Evolutionary conservation across 257 asterid species (phyloP).

Genomic region (Paraleonurus japonicus): DNA sequence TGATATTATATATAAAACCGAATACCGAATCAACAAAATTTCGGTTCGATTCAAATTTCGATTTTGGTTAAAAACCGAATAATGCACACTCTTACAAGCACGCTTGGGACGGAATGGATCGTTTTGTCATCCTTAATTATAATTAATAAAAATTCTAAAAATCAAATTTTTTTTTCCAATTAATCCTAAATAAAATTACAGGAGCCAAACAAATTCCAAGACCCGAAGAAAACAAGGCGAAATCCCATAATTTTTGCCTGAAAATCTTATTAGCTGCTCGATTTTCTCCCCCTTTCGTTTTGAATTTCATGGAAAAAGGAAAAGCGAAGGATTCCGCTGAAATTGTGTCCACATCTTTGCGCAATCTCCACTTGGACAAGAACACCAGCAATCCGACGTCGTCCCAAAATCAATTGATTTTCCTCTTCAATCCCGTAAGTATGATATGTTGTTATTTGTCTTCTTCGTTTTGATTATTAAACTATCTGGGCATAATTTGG

Average conservation of each 20-base stretch:
- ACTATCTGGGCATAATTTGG: background rate
- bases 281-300: background rate
- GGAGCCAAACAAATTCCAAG: background rate
- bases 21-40: too few relatives aligned
- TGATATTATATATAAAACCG: too few relatives aligned
- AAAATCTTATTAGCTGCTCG: background rate
- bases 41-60: too few relatives aligned
- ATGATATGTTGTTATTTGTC: background rate
- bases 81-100: too few relatives aligned
- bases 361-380: conserved; percentile 39
- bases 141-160: too few relatives aligned
- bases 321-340: conserved; percentile 31
- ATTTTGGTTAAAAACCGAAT: too few relatives aligned
- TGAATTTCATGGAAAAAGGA: conserved; percentile 58
- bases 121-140: too few relatives aligned
- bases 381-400: conserved; percentile 26
- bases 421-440: conserved; percentile 46
- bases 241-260: background rate
- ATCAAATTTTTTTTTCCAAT: too few relatives aligned
- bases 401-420: conserved; percentile 7
- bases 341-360: conserved; percentile 30
- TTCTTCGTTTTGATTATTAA: background rate
- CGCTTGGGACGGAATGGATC: too few relatives aligned
- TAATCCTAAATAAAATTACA: too few relatives aligned
- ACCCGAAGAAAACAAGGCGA: background rate